These are phyloP conservation scores for Penicillium soppii DNA, from an alignment of 495 filamentous ascomycete species.

Conservation along the genomic window DNA sequence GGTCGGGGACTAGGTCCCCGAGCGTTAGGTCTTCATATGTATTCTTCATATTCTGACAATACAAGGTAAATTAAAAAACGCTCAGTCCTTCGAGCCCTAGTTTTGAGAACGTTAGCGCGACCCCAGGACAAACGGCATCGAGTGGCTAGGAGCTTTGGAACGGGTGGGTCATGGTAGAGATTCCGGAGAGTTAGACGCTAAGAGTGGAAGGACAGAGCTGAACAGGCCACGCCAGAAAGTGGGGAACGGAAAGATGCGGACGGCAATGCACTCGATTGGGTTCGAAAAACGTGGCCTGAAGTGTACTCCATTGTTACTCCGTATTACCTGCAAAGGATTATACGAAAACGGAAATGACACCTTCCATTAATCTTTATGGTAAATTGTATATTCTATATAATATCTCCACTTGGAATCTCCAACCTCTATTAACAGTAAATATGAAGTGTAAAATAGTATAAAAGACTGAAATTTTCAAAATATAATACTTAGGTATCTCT, in stretches of 20 bases:
- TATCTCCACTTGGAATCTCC: too few relatives aligned
- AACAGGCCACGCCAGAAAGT: constrained; percentile 15
- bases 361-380: too few relatives aligned
- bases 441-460: background rate
- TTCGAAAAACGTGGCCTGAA: constrained; percentile 42
- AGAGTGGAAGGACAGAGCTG: constrained; percentile 6
- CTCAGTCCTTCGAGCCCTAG: constrained; percentile 25
- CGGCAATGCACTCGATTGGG: constrained; percentile 44
- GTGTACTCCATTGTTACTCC: constrained; percentile 6
- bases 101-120: constrained; percentile 22
- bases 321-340: background rate
- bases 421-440: too few relatives aligned
- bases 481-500: constrained; percentile 3
- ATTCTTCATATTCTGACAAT: too few relatives aligned
- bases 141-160: constrained; percentile 27
- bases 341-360: background rate
- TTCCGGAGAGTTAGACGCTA: constrained; percentile 18
- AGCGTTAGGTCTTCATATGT: constrained; percentile 6
- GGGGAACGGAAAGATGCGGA: constrained; percentile 41
- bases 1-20: constrained; percentile 18
- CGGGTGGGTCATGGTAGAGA: constrained; percentile 14
- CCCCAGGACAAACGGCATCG: constrained; percentile 24
- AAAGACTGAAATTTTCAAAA: background rate
- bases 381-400: too few relatives aligned
- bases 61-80: too few relatives aligned